Evolutionary conservation across 139 green algal species (phyloP), one percentile per base, ranked within the genome.

Genomic region (Volvox reticuliferus): DNA sequence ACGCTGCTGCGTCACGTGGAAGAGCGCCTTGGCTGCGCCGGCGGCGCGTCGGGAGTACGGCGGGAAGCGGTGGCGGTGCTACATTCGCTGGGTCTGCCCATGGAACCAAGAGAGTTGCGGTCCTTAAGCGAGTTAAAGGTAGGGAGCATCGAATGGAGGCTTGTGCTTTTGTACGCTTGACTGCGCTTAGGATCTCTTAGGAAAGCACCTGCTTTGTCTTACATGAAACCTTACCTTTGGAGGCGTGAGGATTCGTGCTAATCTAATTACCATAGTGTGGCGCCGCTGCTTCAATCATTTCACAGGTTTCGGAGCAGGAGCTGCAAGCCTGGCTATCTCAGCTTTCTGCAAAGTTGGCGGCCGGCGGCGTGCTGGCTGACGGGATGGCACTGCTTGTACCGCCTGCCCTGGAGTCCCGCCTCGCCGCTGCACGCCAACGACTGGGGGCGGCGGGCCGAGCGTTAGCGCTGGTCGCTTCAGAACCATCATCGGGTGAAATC

Each of bases 111-210:
- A 17, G 20, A 75, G 50, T 44, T 90, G 50, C 17, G 21, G 50
- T 44, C 67, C 73, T 65, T 90, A 30, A 24, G 61, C 44, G 86
- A 90, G 44, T 69, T 90, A n/a, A 68, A 63, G 86, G 86, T 90
- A 20, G 0, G 84, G 17, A 12, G 65, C 44, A 55, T 55, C 44
- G 44, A 55, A 55, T 55, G 44, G 5, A 55, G 44, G 44, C 44
- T 55, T 5, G 44, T 55, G 44, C 44, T 55, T 5, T 55, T 9
- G 44, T 55, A 9, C 5, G 44, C 44, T 55, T 55, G 44, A 55
- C 44, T 5, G 44, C 44, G 44, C 5, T 9, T 14, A 14, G 9
- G 44, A 9, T 9, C 44, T 9, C 44, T 55, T 5, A 55, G 9
- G 44, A 9, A 55, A 55, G 44, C 44, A 5, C 44, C 44, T 9